Base-by-base conservation (phyloP, 352 stramenopile genomes). In the Phytophthora tubulina region DNA sequence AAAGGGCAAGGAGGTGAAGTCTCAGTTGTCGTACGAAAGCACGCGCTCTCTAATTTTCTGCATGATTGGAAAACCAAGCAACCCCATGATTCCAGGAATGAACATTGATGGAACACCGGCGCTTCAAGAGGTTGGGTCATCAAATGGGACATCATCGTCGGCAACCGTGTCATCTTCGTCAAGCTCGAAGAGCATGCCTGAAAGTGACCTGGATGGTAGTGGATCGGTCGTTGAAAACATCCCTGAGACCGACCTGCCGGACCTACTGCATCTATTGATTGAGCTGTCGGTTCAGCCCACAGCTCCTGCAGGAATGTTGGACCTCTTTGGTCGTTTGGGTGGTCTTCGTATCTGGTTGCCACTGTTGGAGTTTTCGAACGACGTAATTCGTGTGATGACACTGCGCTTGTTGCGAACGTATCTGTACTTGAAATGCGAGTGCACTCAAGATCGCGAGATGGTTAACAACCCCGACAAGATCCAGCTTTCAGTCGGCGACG, bases 61-160 rank as follows among this genome's bases (percentile, higher is more conserved):
- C 62, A 96, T 96, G 88, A 92, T 96, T 54, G 86, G 88, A 6
- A 96, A 96, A 49, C 81, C 86, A 35, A 92, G 86, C 35, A 90
- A 91, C 32, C 82, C 84, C 13, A 91, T 90, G 81, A 78, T 88
- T 15, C 79, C 80, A 14, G 80, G 80, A 53, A 75, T 88, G 52
- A 88, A 89, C 31, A 82, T 86, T 48, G 85, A 93, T 67, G 85
- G 83, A 38, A 89, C 82, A 6, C 81, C 82, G 6, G 72, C 63
- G 4, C 59, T 86, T 10, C 81, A 89, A 54, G 85, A 89, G n/a
- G 70, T 78, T 62, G 80, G 81, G 32, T 48, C 71, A 4, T 60
- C 74, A 33, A 79, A 66, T 65, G 63, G 50, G 6, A 53, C 69
- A n/a, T 83, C 80, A 30, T 76, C 71, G n/a, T 88, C 80, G 32